Evolutionary conservation across 2,329 filamentous ascomycete genomes (phyloP).

Genomic region (Alternaria triticimaculans): DNA sequence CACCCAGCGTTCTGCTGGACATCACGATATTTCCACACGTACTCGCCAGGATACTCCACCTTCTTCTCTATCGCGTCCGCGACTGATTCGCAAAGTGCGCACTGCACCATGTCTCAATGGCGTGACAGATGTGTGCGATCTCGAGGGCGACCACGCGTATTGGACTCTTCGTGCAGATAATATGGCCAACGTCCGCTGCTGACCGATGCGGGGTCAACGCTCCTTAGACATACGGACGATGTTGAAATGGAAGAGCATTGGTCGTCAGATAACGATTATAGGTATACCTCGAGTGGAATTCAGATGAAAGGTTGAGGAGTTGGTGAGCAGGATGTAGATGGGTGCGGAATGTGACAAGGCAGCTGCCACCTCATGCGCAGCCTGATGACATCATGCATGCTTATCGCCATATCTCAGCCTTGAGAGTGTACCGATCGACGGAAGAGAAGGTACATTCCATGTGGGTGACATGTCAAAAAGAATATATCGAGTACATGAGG

Average conservation of each 20-base stretch:
- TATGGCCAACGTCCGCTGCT: background rate
- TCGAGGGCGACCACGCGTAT: background rate
- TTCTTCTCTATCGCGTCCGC: background rate
- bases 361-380: background rate
- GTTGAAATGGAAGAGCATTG: background rate
- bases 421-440: background rate
- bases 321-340: background rate
- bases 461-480: background rate
- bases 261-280: fast-evolving
- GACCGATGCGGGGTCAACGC: background rate
- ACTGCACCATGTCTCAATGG: background rate
- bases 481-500: fast-evolving
- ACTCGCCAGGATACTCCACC: fast-evolving
- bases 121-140: background rate
- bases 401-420: background rate
- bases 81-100: background rate
- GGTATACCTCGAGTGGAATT: background rate
- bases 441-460: fast-evolving
- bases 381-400: background rate
- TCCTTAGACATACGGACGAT: background rate
- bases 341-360: background rate
- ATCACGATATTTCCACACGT: background rate
- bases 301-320: background rate
- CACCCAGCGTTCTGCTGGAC: background rate
- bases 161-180: background rate